Percentiles rank a stretch among this genome's conserved stretches.
Conservation (phyloP, 2,329 filamentous ascomycete genomes). For the Colletotrichum musae region DNA sequence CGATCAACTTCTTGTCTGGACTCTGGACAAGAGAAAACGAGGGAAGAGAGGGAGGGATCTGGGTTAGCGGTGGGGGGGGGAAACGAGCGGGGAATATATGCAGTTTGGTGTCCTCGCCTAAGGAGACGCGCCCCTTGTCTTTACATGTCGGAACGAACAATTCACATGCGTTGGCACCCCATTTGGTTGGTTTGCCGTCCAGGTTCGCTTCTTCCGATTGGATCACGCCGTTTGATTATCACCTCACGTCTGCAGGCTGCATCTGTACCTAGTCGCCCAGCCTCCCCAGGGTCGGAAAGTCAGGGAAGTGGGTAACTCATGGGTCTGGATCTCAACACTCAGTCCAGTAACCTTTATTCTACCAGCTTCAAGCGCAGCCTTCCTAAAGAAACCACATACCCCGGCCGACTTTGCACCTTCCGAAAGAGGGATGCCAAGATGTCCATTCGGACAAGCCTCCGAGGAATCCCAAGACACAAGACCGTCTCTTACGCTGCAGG, state of each 20-base stretch:
- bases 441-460: background rate
- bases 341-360: background rate
- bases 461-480: background rate
- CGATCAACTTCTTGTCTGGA: background rate
- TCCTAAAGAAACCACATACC: background rate
- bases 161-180: background rate
- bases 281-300: background rate
- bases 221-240: background rate
- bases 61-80: background rate
- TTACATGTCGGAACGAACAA: background rate
- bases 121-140: background rate
- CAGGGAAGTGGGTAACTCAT: background rate
- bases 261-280: background rate
- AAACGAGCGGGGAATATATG: background rate
- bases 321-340: background rate
- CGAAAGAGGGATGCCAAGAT: background rate
- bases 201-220: background rate
- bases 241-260: background rate
- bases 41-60: background rate
- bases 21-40: background rate
- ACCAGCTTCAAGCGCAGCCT: background rate
- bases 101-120: background rate
- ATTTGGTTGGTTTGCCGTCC: background rate
- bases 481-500: background rate
- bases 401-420: no score